Conservation (phyloP, 495 filamentous ascomycete genomes). For the Xylaria cubensis region DNA sequence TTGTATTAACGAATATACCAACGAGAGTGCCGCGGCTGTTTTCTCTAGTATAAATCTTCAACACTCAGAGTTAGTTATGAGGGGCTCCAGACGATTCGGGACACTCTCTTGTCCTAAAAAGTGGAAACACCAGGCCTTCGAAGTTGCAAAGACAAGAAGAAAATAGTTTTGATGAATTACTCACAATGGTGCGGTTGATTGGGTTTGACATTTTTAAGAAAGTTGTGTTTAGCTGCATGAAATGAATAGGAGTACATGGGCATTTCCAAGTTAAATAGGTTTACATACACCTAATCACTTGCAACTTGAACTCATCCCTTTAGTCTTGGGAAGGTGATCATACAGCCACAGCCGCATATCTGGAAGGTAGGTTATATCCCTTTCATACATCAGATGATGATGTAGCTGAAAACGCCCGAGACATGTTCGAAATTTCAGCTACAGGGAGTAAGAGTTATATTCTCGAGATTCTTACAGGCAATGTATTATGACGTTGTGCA, state of each 20-base stretch:
- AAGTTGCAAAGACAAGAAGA: too few relatives aligned
- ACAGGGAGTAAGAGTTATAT: not conserved
- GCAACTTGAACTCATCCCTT: not conserved
- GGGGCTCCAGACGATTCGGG: too few relatives aligned
- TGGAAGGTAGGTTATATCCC: not conserved
- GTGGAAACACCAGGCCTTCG: too few relatives aligned
- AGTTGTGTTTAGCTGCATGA: too few relatives aligned
- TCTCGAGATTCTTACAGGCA: not conserved
- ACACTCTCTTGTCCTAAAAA: too few relatives aligned
- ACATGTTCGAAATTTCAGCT: too few relatives aligned
- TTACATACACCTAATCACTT: not conserved
- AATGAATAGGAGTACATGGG: not conserved
- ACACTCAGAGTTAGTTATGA: too few relatives aligned
- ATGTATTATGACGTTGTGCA: not conserved
- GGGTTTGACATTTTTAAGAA: not conserved
- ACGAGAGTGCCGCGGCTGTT: not conserved
- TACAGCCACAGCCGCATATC: not conserved
- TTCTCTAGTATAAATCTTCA: too few relatives aligned
- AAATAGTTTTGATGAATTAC: too few relatives aligned
- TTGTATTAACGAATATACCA: not conserved
- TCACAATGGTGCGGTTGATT: not conserved
- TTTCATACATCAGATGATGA: not conserved
- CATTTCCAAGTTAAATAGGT: not conserved
- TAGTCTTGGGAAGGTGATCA: not conserved
- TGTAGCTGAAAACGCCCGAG: not conserved